Evolutionary conservation across 768 basidiomycete genomes (phyloP).

Genomic region (Pleurotus djamor): DNA sequence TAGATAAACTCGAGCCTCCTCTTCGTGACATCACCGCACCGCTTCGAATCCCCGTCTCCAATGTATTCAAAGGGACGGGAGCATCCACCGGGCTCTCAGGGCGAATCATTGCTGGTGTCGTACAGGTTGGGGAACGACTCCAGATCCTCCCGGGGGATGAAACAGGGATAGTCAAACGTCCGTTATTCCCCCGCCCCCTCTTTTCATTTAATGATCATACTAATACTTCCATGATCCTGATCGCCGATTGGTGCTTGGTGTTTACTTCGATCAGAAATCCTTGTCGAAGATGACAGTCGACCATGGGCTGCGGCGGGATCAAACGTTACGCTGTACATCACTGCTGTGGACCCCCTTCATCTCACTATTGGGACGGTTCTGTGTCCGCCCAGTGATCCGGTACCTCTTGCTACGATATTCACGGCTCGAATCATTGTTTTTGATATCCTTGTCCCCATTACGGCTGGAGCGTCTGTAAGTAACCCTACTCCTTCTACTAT

Average conservation of each 20-base stretch:
- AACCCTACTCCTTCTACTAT: not conserved
- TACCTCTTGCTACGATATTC: constrained; percentile 78
- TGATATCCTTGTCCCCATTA: constrained; percentile 89
- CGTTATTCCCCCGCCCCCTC: constrained; percentile 11
- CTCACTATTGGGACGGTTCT: constrained; percentile 87
- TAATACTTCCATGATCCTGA: not conserved
- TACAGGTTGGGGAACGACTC: constrained; percentile 89
- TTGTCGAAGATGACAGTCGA: constrained; percentile 72
- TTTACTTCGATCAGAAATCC: constrained; percentile 59
- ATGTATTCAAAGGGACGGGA: constrained; percentile 90
- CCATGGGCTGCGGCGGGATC: constrained; percentile 91
- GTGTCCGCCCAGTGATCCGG: constrained; percentile 68
- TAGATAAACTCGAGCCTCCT: constrained; percentile 84
- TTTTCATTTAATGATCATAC: not conserved
- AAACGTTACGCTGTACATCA: constrained; percentile 84
- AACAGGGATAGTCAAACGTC: constrained; percentile 74
- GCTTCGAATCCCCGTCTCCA: constrained; percentile 86
- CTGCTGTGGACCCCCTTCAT: constrained; percentile 82
- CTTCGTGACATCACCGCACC: constrained; percentile 72
- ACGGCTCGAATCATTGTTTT: constrained; percentile 91
- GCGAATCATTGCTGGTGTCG: constrained; percentile 79
- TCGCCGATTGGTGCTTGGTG: not conserved
- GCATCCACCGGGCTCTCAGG: constrained; percentile 81
- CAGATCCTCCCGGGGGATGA: constrained; percentile 93
- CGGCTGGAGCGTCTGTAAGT: constrained; percentile 78